These are phyloP conservation scores for Penicillium sp. DNA, from an alignment of 2,329 filamentous ascomycete genomes.

Conservation along the genomic window DNA sequence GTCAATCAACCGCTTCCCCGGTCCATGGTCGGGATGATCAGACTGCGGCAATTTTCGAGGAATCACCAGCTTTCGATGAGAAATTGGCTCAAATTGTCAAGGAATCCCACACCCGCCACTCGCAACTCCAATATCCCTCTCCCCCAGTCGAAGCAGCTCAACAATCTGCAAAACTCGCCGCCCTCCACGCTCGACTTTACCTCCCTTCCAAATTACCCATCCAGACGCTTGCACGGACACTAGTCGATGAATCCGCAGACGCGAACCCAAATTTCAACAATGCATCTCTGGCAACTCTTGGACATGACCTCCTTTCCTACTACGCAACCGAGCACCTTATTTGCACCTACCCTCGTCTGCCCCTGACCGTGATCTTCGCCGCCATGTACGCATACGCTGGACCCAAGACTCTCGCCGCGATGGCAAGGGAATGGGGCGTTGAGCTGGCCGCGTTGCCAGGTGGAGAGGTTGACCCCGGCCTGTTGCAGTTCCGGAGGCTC, in stretches of 20 bases:
- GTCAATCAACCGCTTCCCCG: slow-evolving; percentile 43
- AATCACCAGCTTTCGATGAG: slow-evolving; percentile 14
- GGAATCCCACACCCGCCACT: slow-evolving; percentile 28
- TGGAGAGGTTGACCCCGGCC: slow-evolving; percentile 84
- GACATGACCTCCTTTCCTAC: slow-evolving; percentile 79
- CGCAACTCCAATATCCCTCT: slow-evolving; percentile 60
- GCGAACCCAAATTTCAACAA: slow-evolving; percentile 82
- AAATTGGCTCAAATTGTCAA: slow-evolving; percentile 24
- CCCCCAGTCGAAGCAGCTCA: slow-evolving; percentile 66
- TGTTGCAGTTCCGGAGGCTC: slow-evolving; percentile 72
- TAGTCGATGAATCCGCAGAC: slow-evolving; percentile 85
- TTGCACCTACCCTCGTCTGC: slow-evolving; percentile 85
- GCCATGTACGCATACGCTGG: slow-evolving; percentile 84
- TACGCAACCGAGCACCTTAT: slow-evolving; percentile 86
- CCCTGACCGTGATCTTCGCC: slow-evolving; percentile 81
- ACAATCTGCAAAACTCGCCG: slow-evolving; percentile 82
- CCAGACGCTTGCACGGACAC: slow-evolving; percentile 78
- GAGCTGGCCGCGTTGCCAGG: slow-evolving; percentile 84
- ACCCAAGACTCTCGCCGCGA: slow-evolving; percentile 66
- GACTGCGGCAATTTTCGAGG: slow-evolving; percentile 30
- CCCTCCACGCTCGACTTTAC: slow-evolving; percentile 83
- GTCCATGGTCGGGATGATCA: slow-evolving; percentile 23
- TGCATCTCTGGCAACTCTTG: slow-evolving; percentile 74
- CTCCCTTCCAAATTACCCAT: slow-evolving; percentile 79
- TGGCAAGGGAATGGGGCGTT: slow-evolving; percentile 86